Evolutionary conservation across 2,329 filamentous ascomycete species (phyloP).

Genomic region (Ilyonectria sp.): DNA sequence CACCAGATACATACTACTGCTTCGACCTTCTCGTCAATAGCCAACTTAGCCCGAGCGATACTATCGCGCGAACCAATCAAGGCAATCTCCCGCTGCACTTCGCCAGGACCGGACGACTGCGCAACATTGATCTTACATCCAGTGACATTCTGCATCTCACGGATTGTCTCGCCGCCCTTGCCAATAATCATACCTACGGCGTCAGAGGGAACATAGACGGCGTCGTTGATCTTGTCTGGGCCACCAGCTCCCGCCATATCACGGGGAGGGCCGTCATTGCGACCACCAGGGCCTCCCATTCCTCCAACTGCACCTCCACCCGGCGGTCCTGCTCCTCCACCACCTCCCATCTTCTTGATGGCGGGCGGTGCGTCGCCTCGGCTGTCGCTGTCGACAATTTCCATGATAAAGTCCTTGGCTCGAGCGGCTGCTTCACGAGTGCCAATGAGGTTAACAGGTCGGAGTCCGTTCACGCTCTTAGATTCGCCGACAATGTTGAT

Average conservation of each 20-base stretch:
- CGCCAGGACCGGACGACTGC: constrained; percentile 81
- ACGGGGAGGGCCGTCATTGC: constrained; percentile 30
- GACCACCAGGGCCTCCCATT: constrained; percentile 53
- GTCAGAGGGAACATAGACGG: constrained; percentile 89
- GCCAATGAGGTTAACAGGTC: constrained; percentile 92
- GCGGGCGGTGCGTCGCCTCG: constrained; percentile 65
- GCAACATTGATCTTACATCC: constrained; percentile 97
- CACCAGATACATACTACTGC: constrained; percentile 76
- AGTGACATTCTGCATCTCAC: constrained; percentile 90
- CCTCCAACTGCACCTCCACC: constrained; percentile 53
- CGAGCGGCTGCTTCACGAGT: constrained; percentile 80
- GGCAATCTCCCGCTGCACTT: constrained; percentile 88
- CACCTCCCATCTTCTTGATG: constrained; percentile 44
- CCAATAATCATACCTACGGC: constrained; percentile 97
- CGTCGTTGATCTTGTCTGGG: constrained; percentile 83
- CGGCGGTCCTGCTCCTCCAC: constrained; percentile 23
- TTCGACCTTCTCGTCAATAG: constrained; percentile 93
- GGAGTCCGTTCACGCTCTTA: constrained; percentile 90
- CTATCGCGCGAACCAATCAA: constrained; percentile 84
- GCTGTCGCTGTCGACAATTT: constrained; percentile 94
- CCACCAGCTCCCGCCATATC: constrained; percentile 58
- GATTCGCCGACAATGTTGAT: constrained; percentile 96
- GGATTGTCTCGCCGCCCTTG: constrained; percentile 94
- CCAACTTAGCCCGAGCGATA: constrained; percentile 84
- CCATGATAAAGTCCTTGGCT: constrained; percentile 90